Conservation (phyloP, 1,284 basidiomycete species). For the Vanrija pseudolonga region DNA sequence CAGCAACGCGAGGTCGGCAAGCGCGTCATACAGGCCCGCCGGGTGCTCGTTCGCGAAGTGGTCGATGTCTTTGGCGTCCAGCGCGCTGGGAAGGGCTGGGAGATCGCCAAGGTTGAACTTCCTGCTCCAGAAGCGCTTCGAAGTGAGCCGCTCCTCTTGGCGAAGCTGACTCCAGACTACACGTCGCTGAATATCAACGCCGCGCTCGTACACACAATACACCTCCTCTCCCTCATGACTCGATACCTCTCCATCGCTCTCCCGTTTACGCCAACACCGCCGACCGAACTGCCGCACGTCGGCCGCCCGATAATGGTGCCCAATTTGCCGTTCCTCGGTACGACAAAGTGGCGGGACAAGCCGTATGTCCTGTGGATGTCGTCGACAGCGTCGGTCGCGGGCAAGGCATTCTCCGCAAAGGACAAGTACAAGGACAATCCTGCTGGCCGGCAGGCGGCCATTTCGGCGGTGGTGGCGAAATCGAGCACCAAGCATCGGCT, state of each 20-base stretch:
- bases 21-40: slow-evolving; percentile 33
- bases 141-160: slow-evolving; percentile 20
- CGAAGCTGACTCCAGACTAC: slow-evolving; percentile 15
- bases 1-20: slow-evolving; percentile 24
- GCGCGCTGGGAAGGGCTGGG: slow-evolving; percentile 21
- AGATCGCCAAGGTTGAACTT: slow-evolving; percentile 34
- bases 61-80: slow-evolving; percentile 37
- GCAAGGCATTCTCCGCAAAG: slow-evolving; percentile 9
- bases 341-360: slow-evolving; percentile 36
- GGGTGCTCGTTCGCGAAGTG: slow-evolving; percentile 37
- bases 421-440: not conserved
- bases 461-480: slow-evolving; percentile 9
- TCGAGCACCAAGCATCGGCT: slow-evolving; percentile 28
- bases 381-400: slow-evolving; percentile 20
- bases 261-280: slow-evolving; percentile 28
- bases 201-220: slow-evolving; percentile 33
- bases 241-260: slow-evolving; percentile 38
- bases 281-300: slow-evolving; percentile 22
- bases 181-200: slow-evolving; percentile 34
- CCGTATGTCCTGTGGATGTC: slow-evolving; percentile 41
- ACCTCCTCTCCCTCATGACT: slow-evolving; percentile 38
- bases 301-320: slow-evolving; percentile 33
- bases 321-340: slow-evolving; percentile 33
- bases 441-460: slow-evolving; percentile 2
- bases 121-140: slow-evolving; percentile 31